These are phyloP conservation scores for Ceriops decandra DNA, from an alignment of 345 rosid genomes.

Conservation along the genomic window DNA sequence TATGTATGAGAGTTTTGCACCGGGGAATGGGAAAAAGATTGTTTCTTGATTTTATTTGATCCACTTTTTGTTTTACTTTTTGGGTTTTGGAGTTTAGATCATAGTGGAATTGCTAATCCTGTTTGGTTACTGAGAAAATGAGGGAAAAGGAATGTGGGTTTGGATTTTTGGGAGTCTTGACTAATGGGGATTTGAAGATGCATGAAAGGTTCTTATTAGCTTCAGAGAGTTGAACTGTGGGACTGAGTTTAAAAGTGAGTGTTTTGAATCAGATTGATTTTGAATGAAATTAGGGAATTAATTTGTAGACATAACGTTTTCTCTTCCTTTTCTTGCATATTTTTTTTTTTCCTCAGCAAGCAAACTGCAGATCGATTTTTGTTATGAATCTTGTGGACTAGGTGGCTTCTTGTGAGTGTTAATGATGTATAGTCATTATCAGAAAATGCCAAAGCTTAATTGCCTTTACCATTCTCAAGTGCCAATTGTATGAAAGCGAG, in stretches of 20 bases:
- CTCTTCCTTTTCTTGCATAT: not conserved
- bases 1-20: not conserved
- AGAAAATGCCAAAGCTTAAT: not conserved
- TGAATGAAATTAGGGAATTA: not conserved
- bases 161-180: not conserved
- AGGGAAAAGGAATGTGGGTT: not conserved
- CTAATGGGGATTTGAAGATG: not conserved
- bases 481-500: not conserved
- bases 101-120: constrained; percentile 3
- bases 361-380: not conserved
- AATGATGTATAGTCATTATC: not conserved
- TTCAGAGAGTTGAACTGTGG: not conserved
- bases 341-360: not conserved
- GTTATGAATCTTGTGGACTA: not conserved
- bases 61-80: not conserved
- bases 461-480: not conserved
- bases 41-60: not conserved
- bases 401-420: not conserved
- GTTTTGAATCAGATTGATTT: constrained; percentile 6
- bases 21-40: too few relatives aligned
- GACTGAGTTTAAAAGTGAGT: constrained; percentile 1
- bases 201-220: not conserved
- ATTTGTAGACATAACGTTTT: not conserved
- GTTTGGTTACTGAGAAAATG: constrained; percentile 27
- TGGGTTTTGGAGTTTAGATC: constrained; percentile 14